phyloP scores from a whole-genome alignment of 306 rosid species.

The Rosa lucieae region DNA sequence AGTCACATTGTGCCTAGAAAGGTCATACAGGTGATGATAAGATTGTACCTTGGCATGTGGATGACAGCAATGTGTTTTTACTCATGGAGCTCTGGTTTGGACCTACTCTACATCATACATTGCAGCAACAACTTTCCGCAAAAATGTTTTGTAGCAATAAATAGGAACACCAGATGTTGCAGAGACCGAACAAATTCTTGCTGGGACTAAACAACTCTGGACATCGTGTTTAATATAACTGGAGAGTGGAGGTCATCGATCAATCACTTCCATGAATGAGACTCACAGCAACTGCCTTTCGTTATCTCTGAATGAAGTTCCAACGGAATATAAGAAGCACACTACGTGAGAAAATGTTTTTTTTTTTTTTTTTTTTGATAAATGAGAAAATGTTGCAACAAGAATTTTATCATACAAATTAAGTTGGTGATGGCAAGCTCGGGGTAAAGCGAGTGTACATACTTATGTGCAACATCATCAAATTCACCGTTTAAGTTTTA shows the following conservation, averaged over 20 bases:
- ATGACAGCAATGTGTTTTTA: conserved; percentile 2
- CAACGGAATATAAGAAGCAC: background rate
- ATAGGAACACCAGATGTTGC: background rate
- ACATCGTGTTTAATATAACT: background rate
- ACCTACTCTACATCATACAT: background rate
- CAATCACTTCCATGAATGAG: background rate
- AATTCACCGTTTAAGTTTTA: too few relatives aligned
- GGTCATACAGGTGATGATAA: background rate
- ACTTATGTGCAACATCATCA: too few relatives aligned
- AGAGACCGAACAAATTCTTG: background rate
- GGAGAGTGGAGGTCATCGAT: background rate
- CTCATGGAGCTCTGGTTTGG: background rate
- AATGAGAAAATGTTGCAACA: background rate
- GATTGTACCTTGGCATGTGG: background rate
- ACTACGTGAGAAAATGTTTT: background rate
- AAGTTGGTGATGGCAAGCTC: background rate
- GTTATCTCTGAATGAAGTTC: background rate
- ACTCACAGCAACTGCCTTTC: background rate
- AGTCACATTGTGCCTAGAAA: background rate
- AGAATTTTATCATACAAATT: background rate
- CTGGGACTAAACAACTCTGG: background rate
- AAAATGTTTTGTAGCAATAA: background rate
- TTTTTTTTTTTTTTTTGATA: too few relatives aligned
- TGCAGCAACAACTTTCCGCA: background rate
- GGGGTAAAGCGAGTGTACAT: too few relatives aligned